Conservation (phyloP, 495 filamentous ascomycete genomes). For the Gamarada debralockiae region DNA sequence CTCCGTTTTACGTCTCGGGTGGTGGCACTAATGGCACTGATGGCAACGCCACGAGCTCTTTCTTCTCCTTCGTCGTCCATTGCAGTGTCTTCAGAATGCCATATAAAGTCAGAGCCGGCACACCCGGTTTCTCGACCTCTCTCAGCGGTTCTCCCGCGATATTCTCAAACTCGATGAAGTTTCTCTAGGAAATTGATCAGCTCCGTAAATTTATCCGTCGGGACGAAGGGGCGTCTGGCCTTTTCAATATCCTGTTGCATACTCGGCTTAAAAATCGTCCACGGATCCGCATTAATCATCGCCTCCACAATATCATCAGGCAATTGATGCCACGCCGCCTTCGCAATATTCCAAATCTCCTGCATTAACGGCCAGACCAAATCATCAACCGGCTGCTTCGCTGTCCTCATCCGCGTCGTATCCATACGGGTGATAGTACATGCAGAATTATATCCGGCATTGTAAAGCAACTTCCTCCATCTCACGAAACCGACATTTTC, state of each 20-base stretch:
- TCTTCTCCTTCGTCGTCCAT: conserved; percentile 32
- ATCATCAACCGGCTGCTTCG: conserved; percentile 20
- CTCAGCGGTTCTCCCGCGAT: conserved; percentile 49
- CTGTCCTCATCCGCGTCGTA: conserved; percentile 28
- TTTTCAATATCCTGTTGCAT: conserved; percentile 50
- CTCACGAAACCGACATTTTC: conserved; percentile 35
- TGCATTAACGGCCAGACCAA: conserved; percentile 20
- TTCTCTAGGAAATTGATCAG: conserved; percentile 29
- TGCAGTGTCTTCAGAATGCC: conserved; percentile 38
- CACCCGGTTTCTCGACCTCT: conserved; percentile 38
- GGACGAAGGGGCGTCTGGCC: conserved; percentile 18
- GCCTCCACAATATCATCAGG: conserved; percentile 50
- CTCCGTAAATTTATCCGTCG: conserved; percentile 21
- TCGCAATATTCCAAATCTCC: conserved; percentile 19
- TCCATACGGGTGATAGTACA: conserved; percentile 47
- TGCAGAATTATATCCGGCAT: conserved; percentile 42
- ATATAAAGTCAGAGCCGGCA: conserved; percentile 45
- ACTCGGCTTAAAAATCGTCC: conserved; percentile 51
- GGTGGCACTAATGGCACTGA: not conserved
- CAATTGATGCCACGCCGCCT: conserved; percentile 33
- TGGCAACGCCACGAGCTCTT: conserved; percentile 28
- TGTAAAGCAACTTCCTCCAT: conserved; percentile 51
- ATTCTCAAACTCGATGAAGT: conserved; percentile 50
- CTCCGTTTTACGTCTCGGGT: not conserved
- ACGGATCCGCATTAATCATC: conserved; percentile 35